A percentile compares a stretch with the other conserved stretches of the same genome.
These are phyloP conservation scores for Neocucurbitaria cava DNA, from an alignment of 2,329 filamentous ascomycete species.

Conservation along the genomic window DNA sequence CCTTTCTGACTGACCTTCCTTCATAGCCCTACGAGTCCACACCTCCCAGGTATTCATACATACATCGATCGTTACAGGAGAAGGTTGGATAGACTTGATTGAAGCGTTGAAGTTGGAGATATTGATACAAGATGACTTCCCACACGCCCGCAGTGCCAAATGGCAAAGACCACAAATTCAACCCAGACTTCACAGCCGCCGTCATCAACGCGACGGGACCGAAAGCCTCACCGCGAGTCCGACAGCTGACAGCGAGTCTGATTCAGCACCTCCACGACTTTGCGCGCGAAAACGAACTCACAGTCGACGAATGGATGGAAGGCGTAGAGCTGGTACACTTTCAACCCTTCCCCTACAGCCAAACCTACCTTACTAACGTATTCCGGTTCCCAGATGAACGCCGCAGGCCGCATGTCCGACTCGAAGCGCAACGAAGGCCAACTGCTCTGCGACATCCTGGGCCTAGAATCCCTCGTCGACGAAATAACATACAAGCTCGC, in stretches of 20 bases:
- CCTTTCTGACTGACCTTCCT: not conserved
- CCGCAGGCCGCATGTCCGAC: slow-evolving; percentile 68
- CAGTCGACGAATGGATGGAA: slow-evolving; percentile 77
- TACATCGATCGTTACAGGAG: too few relatives aligned
- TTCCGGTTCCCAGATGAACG: slow-evolving; percentile 58
- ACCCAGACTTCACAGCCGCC: slow-evolving; percentile 77
- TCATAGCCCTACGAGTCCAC: not conserved
- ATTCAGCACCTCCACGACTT: slow-evolving; percentile 81
- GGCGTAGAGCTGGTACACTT: slow-evolving; percentile 70
- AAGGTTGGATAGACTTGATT: not conserved
- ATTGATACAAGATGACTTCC: slow-evolving; percentile 27
- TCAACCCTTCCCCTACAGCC: too few relatives aligned
- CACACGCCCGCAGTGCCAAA: slow-evolving; percentile 23
- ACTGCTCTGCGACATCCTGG: slow-evolving; percentile 64
- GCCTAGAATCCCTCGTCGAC: slow-evolving; percentile 70
- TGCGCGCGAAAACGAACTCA: slow-evolving; percentile 77
- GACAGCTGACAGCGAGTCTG: slow-evolving; percentile 68
- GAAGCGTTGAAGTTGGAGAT: not conserved
- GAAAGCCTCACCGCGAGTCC: slow-evolving; percentile 69
- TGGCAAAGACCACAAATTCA: slow-evolving; percentile 59
- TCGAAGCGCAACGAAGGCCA: slow-evolving; percentile 69
- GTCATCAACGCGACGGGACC: slow-evolving; percentile 77
- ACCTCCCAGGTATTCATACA: not conserved
- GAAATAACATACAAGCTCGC: slow-evolving; percentile 77
- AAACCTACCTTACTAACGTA: slow-evolving; percentile 12